A percentile compares a stretch with the other conserved stretches of the same genome.
These are phyloP conservation scores for Aureobasidium vineae DNA, from an alignment of 2,329 filamentous ascomycete species.

Conservation along the genomic window DNA sequence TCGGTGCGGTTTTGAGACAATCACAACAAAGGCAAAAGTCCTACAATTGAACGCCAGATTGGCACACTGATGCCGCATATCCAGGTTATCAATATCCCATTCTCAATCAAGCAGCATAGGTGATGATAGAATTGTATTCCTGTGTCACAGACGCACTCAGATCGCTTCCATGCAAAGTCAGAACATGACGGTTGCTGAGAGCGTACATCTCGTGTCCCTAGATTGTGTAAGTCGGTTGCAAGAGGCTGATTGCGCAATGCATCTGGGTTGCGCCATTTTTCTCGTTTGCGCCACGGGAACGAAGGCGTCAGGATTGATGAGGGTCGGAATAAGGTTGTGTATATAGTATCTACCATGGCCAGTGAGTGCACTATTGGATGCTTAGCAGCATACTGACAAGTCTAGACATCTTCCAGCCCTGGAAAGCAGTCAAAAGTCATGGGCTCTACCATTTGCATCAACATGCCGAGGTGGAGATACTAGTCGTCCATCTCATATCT, in stretches of 20 bases:
- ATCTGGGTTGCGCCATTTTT: not conserved
- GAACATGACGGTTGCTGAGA: not conserved
- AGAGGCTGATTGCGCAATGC: not conserved
- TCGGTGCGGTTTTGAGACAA: not conserved
- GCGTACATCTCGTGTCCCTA: not conserved
- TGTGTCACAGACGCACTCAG: not conserved
- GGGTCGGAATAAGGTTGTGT: not conserved
- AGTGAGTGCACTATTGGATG: not conserved
- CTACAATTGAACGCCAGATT: not conserved
- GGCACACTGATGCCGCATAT: not conserved
- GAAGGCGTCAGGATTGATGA: not conserved
- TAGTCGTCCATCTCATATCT: not conserved
- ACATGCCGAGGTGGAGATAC: not conserved
- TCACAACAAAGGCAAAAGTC: not conserved
- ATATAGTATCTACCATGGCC: not conserved
- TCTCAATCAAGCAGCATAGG: not conserved
- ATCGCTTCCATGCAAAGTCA: not conserved
- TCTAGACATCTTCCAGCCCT: not conserved
- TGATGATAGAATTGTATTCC: not conserved
- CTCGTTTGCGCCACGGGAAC: not conserved
- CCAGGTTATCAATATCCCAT: too few relatives aligned
- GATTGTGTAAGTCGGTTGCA: not conserved
- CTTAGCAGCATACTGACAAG: not conserved
- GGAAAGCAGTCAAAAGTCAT: not conserved
- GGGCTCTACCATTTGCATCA: not conserved